These are phyloP conservation scores for Colletotrichum phormii DNA, from an alignment of 2,329 filamentous ascomycete genomes.

Conservation along the genomic window DNA sequence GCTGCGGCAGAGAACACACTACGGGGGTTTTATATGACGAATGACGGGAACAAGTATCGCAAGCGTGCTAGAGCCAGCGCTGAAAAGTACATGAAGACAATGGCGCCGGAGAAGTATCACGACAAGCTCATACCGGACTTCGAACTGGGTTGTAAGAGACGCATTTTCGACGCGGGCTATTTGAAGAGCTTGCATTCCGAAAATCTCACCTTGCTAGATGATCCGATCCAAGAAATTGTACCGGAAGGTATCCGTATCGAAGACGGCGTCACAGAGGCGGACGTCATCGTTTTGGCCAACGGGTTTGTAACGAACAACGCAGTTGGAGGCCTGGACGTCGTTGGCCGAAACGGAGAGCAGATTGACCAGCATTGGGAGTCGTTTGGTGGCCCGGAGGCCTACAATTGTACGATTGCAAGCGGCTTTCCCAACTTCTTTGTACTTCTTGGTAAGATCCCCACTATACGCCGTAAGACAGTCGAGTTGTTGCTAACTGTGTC, in stretches of 20 bases:
- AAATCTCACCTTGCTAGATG: conserved; percentile 59
- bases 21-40: conserved; percentile 52
- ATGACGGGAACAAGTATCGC: conserved; percentile 46
- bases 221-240: conserved; percentile 60
- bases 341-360: conserved; percentile 61
- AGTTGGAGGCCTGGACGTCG: conserved; percentile 64
- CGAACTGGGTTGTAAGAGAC: conserved; percentile 72
- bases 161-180: conserved; percentile 70
- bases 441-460: conserved; percentile 55
- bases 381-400: conserved; percentile 71
- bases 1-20: conserved; percentile 46
- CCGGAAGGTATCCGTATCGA: conserved; percentile 50
- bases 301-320: conserved; percentile 69
- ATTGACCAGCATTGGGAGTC: conserved; percentile 67
- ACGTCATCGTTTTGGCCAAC: conserved; percentile 71
- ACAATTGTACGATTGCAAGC: conserved; percentile 67
- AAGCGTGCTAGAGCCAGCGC: conserved; percentile 49
- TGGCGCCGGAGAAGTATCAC: conserved; percentile 69
- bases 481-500: neutral
- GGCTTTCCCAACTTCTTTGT: conserved; percentile 76
- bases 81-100: conserved; percentile 54
- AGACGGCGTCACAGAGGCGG: conserved; percentile 60
- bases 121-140: conserved; percentile 72
- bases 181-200: conserved; percentile 61
- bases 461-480: too few relatives aligned